phyloP scores from a whole-genome alignment of 768 basidiomycete genomes.

The Glaciozyma antarctica region DNA sequence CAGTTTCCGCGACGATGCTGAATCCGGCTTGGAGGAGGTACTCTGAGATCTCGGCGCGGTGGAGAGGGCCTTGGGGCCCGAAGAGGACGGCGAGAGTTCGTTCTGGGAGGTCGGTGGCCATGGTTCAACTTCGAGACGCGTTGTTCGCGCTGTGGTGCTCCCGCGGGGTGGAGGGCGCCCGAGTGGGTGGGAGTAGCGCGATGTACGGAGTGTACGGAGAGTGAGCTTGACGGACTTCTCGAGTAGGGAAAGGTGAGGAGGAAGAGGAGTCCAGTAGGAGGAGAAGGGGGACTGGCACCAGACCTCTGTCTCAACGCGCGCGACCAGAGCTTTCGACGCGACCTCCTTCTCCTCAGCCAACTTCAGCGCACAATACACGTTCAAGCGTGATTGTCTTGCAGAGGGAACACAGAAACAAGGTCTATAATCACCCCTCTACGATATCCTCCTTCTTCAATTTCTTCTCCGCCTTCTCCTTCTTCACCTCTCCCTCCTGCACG shows the following conservation, averaged over 20 bases:
- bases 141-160: neutral
- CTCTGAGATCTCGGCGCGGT: neutral
- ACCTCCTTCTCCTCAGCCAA: too few relatives aligned
- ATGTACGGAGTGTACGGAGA: too few relatives aligned
- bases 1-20: neutral
- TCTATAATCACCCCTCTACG: constrained; percentile 44
- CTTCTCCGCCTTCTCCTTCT: constrained; percentile 45
- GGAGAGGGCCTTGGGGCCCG: neutral
- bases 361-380: neutral
- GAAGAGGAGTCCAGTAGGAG: neutral
- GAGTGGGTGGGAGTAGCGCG: too few relatives aligned
- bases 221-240: too few relatives aligned
- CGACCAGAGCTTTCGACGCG: too few relatives aligned
- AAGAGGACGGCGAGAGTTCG: constrained; percentile 17
- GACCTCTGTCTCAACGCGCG: too few relatives aligned
- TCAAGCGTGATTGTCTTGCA: neutral
- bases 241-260: too few relatives aligned
- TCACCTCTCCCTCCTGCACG: neutral
- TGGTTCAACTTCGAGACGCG: too few relatives aligned
- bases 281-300: neutral
- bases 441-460: constrained; percentile 94
- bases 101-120: neutral
- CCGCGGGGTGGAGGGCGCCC: too few relatives aligned
- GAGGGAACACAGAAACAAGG: too few relatives aligned
- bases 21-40: neutral